Evolutionary conservation across 1,139 yeast species (phyloP), one percentile per base, ranked within the genome.

Genomic region (Blastobotrys capitulatus): DNA sequence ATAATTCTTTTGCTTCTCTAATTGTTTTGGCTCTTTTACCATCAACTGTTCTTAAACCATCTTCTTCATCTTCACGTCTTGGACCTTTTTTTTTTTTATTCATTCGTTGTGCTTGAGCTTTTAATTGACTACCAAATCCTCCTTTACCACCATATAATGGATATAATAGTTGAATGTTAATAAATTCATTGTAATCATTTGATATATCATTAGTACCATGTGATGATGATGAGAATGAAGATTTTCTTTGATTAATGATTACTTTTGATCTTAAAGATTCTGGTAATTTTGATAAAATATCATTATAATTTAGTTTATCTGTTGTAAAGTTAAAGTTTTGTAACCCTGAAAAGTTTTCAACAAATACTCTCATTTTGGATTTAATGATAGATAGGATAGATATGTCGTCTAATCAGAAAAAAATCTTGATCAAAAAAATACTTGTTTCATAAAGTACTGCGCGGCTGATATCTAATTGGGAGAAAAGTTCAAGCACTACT

Each of bases 81-180:
- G 55, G 53, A 31, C 57, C 53, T 49, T 62, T 60, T 46, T 54
- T 55, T 44, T 55, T 56, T 13, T 62, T 54, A n/a, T 63, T 59
- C 73, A 68, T 69, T 16, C 63, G 58, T 10, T 68, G 67, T 3
- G 73, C 76, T 44, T 69, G 70, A 2, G 73, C 71, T 36, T 70
- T 66, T 46, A 76, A 60, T 59, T 70, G 63, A 22, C 73, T 66
- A 1, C 78, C 79, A 60, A 75, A 73, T 2, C 79, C 80, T 34
- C 80, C 80, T 61, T 76, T 76, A 20, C 80, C 80, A 15, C 80
- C 79, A 47, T 71, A 65, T 41, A 74, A 50, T 25, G 58, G 50
- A 4, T 50, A 52, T 32, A 54, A 55, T 39, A 57, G 43, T 22
- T 59, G 19, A 3, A 44, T 13, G 12, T 38, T 34, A 20, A 44